These are phyloP conservation scores for Sporothrix dimorphospora DNA, from an alignment of 2,329 filamentous ascomycete species.

Conservation along the genomic window DNA sequence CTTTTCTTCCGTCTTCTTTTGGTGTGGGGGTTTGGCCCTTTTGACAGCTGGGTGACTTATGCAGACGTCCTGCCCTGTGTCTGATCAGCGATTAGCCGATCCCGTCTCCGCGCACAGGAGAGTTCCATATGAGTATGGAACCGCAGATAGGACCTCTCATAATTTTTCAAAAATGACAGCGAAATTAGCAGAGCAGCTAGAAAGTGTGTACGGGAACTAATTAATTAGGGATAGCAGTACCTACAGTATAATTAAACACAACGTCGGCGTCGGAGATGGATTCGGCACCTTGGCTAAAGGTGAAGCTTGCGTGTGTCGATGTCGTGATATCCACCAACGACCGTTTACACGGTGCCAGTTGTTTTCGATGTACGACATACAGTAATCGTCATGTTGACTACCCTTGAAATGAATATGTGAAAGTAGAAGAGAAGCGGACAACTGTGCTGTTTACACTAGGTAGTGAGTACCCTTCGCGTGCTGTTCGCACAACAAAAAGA, in stretches of 20 bases:
- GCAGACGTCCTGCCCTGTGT: neutral
- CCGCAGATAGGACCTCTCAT: constrained; percentile 9
- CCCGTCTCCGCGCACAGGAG: constrained; percentile 5
- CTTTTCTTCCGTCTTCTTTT: neutral
- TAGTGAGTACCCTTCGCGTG: too few relatives aligned
- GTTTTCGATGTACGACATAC: too few relatives aligned
- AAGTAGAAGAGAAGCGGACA: too few relatives aligned
- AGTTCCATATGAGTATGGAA: constrained; percentile 7
- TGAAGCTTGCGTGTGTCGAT: neutral
- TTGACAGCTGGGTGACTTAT: neutral
- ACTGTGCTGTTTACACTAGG: too few relatives aligned
- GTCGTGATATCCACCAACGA: too few relatives aligned
- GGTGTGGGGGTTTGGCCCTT: neutral
- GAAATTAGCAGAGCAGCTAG: neutral
- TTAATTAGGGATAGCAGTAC: neutral
- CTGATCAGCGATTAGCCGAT: constrained; percentile 27
- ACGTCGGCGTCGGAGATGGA: neutral
- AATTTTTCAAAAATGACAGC: neutral
- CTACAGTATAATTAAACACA: neutral
- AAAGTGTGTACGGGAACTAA: neutral
- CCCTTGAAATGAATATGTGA: too few relatives aligned
- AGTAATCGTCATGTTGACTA: too few relatives aligned
- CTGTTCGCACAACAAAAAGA: too few relatives aligned
- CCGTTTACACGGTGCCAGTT: too few relatives aligned
- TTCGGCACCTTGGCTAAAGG: neutral